Base-by-base conservation (phyloP, 345 rosid species). In the Passiflora organensis region DNA sequence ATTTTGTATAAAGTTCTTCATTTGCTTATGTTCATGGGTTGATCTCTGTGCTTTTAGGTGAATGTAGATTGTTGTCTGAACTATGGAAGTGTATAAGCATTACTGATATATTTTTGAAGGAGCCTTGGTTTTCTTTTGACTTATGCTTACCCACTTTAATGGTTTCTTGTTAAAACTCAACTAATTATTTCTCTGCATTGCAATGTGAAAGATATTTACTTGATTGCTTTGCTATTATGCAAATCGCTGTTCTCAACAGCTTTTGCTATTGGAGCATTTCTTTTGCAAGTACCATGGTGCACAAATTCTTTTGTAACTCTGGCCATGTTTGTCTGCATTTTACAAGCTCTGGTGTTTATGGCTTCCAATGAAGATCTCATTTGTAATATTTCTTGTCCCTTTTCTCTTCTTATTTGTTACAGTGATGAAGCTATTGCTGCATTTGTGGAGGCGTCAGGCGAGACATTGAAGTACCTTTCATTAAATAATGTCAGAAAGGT, bases 381-480 rank as follows among this genome's bases (percentile, higher is more conserved):
- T 21, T 44, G 21, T 16, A 13, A 37, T 13, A 10, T 49, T 53
- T 2, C 22, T 67, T n/a, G 22, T 49, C 1, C 21, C 28, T 37
- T 45, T 28, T 47, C 28, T 37, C 43, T 28, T 47, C 32, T 32
- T 49, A 53, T 23, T 43, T 48, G 32, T 23, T 54, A 54, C 72
- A 89, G 96, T 66, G 96, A 93, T 72, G 96, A 93, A 75, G 96
- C 85, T 59, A 64, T 86, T 45, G 96, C 95, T 74, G 95, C 99
- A 59, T 93, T 81, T 70, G 36, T 93, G 69, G 96, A 89, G 76
- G 68, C 80, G 0, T 76, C 91, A 43, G 91, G 95, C 53, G 72
- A 79, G 75, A 42, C 45, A 46, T 72, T 93, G 48, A 69, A 66
- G 71, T 94, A 84, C 63, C 78, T 84, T 59, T 77, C 85, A 2